Base-by-base conservation (phyloP, 2,329 filamentous ascomycete genomes). In the Sporothrix pseudoabietina region DNA sequence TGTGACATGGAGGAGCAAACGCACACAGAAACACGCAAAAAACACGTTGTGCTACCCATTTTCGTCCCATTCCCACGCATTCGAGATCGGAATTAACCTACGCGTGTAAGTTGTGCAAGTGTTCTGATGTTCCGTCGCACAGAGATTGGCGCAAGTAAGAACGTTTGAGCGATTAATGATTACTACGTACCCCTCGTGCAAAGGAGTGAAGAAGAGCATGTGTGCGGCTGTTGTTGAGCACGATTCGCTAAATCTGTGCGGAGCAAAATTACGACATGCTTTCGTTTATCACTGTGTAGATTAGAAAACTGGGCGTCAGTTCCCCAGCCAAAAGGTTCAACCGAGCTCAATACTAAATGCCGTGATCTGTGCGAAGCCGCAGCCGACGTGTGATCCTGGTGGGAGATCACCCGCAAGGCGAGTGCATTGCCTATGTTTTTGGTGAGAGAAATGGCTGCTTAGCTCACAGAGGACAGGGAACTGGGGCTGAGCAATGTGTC, bases 321-420 rank as follows among this genome's bases (percentile, higher is more conserved):
- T 47, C 39, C 39, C n/a, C 39, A 66, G 10, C 61, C 47, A 39
- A 52, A 26, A 49, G 12, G 14, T 19, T 55, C 44, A 10, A 12
- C 22, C 19, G 5, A 0, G 16, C 52, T 57, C n/a, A n/a, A 19
- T 35, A 22, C n/a, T 10, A 70, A 70, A 70, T 70, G n/a, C 52
- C 68, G 68, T 70, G 68, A 70, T 70, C 68, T 70, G 52, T 57
- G 68, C 68, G 35, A 44, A n/a, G 52, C 68, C 68, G 52, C 32
- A 44, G 47, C 47, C 32, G 68, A 70, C 52, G 52, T 52, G 57
- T 14, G 69, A 61, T 49, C 69, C 69, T 71, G 54, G 71, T 26
- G 22, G 71, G 59, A 68, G 59, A 72, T 57, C 71, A 68, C 59
- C 57, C 71, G 71, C 39, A 68, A 68, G 47, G 49, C 68, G n/a